A percentile compares a stretch with the other conserved stretches of the same genome.
Conservation (phyloP, 2,329 filamentous ascomycete genomes). For the Lomentospora prolificans region DNA sequence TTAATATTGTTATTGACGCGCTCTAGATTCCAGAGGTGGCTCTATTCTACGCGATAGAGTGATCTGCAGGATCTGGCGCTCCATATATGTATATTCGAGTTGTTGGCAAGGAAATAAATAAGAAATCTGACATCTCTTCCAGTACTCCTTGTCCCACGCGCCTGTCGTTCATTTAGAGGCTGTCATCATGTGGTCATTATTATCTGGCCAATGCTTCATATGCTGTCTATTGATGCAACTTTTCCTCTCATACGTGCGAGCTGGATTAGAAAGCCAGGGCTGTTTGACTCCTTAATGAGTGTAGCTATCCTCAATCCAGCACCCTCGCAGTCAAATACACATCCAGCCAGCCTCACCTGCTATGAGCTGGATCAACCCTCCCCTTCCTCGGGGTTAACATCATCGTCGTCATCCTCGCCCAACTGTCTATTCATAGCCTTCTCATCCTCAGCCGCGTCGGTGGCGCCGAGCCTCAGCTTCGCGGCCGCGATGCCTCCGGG, state of each 20-base stretch:
- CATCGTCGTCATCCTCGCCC: constrained; percentile 42
- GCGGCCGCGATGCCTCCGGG: constrained; percentile 57
- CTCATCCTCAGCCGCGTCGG: constrained; percentile 24
- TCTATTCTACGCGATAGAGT: neutral
- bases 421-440: constrained; percentile 35
- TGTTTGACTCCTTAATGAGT: too few species aligned
- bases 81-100: neutral
- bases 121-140: neutral
- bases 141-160: too few species aligned
- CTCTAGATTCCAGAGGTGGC: neutral
- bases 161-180: too few species aligned
- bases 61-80: neutral
- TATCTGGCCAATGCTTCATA: too few species aligned
- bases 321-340: too few species aligned
- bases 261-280: too few species aligned
- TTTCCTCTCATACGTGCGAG: neutral
- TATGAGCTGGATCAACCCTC: constrained; percentile 22
- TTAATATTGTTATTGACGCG: neutral
- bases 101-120: neutral
- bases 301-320: too few species aligned
- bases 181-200: too few species aligned
- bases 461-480: constrained; percentile 29
- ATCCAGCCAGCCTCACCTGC: neutral
- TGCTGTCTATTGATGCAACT: too few species aligned
- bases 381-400: constrained; percentile 34